phyloP scores from a whole-genome alignment of 805 yeast genomes.

The Wickerhamiella brachini region DNA sequence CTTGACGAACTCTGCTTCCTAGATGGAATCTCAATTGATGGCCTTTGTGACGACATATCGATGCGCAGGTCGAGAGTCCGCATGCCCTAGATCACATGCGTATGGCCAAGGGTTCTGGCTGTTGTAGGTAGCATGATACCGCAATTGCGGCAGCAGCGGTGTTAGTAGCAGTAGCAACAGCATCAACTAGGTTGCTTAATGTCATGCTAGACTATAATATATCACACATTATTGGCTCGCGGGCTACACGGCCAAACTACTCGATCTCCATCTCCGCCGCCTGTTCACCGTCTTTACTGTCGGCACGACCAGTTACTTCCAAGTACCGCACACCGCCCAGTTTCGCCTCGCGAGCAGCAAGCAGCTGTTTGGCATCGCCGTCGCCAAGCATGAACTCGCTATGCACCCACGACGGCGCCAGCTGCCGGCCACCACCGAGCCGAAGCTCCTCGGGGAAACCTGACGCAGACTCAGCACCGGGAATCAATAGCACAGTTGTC shows the following conservation, averaged over 20 bases:
- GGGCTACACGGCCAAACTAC: background rate
- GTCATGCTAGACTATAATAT: no score
- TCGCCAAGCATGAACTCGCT: slow-evolving; percentile 53
- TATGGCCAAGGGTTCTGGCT: no score
- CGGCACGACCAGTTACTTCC: slow-evolving; percentile 15
- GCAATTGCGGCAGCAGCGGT: no score
- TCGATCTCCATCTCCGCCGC: background rate
- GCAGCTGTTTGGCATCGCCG: slow-evolving; percentile 23
- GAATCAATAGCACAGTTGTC: slow-evolving; percentile 54
- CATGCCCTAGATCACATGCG: no score
- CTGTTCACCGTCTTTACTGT: background rate
- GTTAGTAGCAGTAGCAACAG: no score
- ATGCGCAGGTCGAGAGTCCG: no score
- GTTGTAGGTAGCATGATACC: no score
- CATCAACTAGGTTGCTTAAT: no score
- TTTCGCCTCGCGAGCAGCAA: slow-evolving; percentile 17
- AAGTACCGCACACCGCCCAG: slow-evolving; percentile 22
- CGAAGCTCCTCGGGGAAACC: slow-evolving; percentile 47
- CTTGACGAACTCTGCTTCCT: no score
- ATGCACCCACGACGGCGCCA: slow-evolving; percentile 76
- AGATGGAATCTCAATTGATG: no score
- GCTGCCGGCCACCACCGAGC: slow-evolving; percentile 63
- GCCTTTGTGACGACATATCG: no score
- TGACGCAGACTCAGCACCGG: slow-evolving; percentile 25
- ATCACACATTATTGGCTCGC: background rate